Evolutionary conservation across 768 basidiomycete species (phyloP), one percentile per base, ranked within the genome.

Genomic region (Tylopilus plumbeoviolaceoides): DNA sequence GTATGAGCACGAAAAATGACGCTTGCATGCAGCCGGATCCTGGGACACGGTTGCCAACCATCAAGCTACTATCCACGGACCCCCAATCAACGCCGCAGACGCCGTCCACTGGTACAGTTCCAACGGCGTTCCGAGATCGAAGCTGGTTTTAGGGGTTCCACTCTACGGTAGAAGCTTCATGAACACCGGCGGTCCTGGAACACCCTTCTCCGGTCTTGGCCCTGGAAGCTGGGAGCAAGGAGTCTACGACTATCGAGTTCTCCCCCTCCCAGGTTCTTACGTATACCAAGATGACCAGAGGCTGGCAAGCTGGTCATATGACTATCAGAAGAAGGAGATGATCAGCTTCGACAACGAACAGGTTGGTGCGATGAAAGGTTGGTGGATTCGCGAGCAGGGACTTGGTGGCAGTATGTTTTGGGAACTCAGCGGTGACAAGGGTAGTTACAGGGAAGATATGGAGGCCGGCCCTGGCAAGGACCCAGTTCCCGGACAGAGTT

Each of bases 371-470:
- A 78, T 79, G 78, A 94, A 95, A 68, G 91, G 89, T 14, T 77
- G 79, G 53, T 98, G 87, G 74, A 93, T 98, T 64, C 75, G 74
- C 61, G 76, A 80, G 33, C 80, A 87, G 63, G 80, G 82, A 0
- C 72, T 98, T 5, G 91, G 89, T 7, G 97, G 97, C 0, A 89
- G 87, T 50, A 99, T 99, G 97, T 87, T 87, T 60, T 93, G 91
- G 91, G 91, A 95, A 67, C 75, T 95, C 39, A 88, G 86, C 59
- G 92, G 91, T 3, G 95, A 98, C 72, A 91, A 92, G 67, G 82
- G 82, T 1, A 72, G 72, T 5, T 60, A 67, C 28, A 78, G 88
- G 47, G 82, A 87, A 36, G 87, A 81, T 14, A 85, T 91, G 82
- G 89, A 91, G 57, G 70, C 72, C 8, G 87, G 89, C 3, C 76